phyloP scores from a whole-genome alignment of 768 basidiomycete genomes.

The Suillus lakei region DNA sequence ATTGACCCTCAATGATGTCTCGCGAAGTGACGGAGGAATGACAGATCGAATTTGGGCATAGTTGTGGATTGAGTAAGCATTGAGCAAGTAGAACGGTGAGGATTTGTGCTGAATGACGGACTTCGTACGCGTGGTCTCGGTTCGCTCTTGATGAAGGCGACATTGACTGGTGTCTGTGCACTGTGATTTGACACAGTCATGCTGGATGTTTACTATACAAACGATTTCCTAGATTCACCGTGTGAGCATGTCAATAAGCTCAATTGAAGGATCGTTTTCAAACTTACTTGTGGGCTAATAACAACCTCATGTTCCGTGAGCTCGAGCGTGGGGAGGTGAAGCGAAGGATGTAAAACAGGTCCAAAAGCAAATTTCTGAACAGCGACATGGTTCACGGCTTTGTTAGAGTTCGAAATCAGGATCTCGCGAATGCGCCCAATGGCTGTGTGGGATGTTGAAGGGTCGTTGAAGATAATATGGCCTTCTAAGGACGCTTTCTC shows the following conservation, averaged over 20 bases:
- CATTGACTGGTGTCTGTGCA: not conserved
- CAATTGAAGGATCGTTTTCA: not conserved
- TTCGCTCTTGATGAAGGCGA: not conserved
- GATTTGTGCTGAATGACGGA: not conserved
- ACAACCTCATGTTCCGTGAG: constrained; percentile 6
- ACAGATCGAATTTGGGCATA: constrained; percentile 10
- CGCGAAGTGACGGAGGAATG: not conserved
- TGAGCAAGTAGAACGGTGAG: not conserved
- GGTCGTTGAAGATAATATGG: not conserved
- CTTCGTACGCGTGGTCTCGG: not conserved
- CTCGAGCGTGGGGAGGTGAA: not conserved
- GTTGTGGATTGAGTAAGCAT: constrained; percentile 1
- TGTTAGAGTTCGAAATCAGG: not conserved
- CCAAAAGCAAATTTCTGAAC: not conserved
- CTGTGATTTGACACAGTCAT: constrained; percentile 1
- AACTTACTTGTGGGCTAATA: constrained; percentile 5
- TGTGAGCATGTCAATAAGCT: not conserved
- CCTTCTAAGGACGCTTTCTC: not conserved
- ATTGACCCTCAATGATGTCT: not conserved
- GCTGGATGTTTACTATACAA: constrained; percentile 1
- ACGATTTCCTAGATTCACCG: not conserved
- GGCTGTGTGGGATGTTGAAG: not conserved
- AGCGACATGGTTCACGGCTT: not conserved
- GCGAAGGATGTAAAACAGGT: not conserved
- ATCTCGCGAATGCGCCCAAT: not conserved